A percentile compares a stretch with the other conserved stretches of the same genome.
Evolutionary conservation across 495 filamentous ascomycete species (phyloP).

Genomic region (Penicillium coffeae): DNA sequence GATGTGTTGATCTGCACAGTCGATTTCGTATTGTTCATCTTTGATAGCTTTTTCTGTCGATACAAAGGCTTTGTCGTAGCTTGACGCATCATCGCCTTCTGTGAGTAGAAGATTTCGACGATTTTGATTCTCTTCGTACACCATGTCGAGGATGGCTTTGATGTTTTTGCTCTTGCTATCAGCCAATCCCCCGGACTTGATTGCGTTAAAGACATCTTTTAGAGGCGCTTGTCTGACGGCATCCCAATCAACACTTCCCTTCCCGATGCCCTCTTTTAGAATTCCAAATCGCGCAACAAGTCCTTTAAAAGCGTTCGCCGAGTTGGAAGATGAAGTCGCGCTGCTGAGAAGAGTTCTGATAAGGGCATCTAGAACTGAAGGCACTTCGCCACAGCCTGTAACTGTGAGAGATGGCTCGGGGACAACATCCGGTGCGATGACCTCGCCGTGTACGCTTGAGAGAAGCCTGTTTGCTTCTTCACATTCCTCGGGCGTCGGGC

Average conservation of each 20-base stretch:
- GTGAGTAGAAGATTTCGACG: constrained; percentile 36
- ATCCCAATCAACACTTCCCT: constrained; percentile 85
- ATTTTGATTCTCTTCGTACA: constrained; percentile 63
- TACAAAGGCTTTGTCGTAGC: background rate
- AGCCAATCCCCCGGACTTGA: constrained; percentile 66
- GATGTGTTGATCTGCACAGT: constrained; percentile 51
- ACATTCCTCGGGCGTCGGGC: constrained; percentile 70
- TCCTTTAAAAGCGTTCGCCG: constrained; percentile 65
- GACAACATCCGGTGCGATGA: constrained; percentile 61
- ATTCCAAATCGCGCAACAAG: constrained; percentile 68
- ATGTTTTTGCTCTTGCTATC: constrained; percentile 72
- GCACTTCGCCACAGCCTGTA: constrained; percentile 91
- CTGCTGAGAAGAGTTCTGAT: constrained; percentile 78
- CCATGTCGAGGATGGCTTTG: constrained; percentile 76
- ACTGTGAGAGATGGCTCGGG: constrained; percentile 74
- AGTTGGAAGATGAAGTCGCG: constrained; percentile 63
- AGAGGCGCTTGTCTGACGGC: constrained; percentile 62
- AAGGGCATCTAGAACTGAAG: constrained; percentile 84
- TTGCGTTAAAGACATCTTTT: constrained; percentile 65
- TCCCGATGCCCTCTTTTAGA: constrained; percentile 55
- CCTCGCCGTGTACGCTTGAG: constrained; percentile 60
- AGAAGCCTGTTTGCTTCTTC: constrained; percentile 70
- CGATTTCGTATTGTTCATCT: constrained; percentile 49
- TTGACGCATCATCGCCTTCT: background rate
- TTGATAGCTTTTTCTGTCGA: constrained; percentile 19